Conservation (phyloP, 108 stramenopile genomes). For the Conticribra guillardii region DNA sequence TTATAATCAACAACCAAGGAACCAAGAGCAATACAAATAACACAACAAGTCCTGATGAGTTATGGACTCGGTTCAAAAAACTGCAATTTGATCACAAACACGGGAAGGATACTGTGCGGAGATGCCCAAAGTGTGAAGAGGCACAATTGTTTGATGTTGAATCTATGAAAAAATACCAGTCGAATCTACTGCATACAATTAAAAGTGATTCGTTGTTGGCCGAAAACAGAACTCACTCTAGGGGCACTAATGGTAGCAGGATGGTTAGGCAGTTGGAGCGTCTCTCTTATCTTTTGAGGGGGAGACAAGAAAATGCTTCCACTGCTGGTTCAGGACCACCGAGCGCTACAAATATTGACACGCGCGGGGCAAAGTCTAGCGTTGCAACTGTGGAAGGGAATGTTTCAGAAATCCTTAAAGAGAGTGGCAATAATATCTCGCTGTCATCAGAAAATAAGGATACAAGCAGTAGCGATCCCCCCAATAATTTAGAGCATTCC, state of each 20-base stretch:
- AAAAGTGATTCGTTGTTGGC: background rate
- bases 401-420: background rate
- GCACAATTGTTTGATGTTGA: constrained; percentile 44
- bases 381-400: too few relatives aligned
- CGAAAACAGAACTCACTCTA: background rate
- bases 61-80: constrained; percentile 50
- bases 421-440: too few relatives aligned
- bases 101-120: constrained; percentile 47
- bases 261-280: constrained; percentile 8
- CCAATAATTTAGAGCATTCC: too few relatives aligned
- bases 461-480: too few relatives aligned
- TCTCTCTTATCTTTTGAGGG: background rate
- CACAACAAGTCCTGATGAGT: constrained; percentile 12
- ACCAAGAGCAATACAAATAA: background rate
- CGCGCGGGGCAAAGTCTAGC: too few relatives aligned
- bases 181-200: constrained; percentile 8
- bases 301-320: background rate
- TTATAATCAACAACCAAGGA: background rate
- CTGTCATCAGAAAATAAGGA: too few relatives aligned
- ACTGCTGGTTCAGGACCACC: too few relatives aligned
- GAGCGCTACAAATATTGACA: too few relatives aligned
- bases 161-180: constrained; percentile 25
- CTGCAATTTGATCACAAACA: constrained; percentile 44
- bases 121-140: constrained; percentile 53
- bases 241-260: constrained; percentile 2